Conservation (phyloP, 2,329 filamentous ascomycete genomes). For the Penicillium sp. region DNA sequence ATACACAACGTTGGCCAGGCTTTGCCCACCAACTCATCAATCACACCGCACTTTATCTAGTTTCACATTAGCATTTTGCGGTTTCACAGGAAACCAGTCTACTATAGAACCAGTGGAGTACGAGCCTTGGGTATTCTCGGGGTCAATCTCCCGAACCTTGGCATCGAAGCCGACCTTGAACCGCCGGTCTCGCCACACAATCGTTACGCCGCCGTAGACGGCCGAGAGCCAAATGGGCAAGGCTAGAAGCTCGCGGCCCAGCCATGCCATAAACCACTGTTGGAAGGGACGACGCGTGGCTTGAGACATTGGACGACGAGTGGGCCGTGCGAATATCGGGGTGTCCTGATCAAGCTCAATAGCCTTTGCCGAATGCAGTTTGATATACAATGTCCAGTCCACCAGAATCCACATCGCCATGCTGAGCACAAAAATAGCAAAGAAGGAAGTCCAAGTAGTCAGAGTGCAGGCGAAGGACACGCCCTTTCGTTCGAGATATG, state of each 20-base stretch:
- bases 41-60: slow-evolving; percentile 18
- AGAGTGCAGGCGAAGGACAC: slow-evolving; percentile 47
- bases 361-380: slow-evolving; percentile 67
- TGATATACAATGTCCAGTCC: slow-evolving; percentile 68
- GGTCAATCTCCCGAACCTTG: slow-evolving; percentile 60
- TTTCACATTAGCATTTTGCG: slow-evolving; percentile 3
- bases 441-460: slow-evolving; percentile 64
- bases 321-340: slow-evolving; percentile 62
- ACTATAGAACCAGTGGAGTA: slow-evolving; percentile 17
- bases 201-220: slow-evolving; percentile 78
- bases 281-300: slow-evolving; percentile 53
- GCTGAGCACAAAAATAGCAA: slow-evolving; percentile 59
- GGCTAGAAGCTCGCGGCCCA: slow-evolving; percentile 75
- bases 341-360: slow-evolving; percentile 68
- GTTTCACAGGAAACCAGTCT: slow-evolving; percentile 10
- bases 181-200: slow-evolving; percentile 76
- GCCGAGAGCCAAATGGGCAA: slow-evolving; percentile 88
- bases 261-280: slow-evolving; percentile 76
- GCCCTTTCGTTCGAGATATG: slow-evolving; percentile 48
- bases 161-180: slow-evolving; percentile 83
- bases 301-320: slow-evolving; percentile 39
- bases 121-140: slow-evolving; percentile 19
- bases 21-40: slow-evolving; percentile 9
- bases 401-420: slow-evolving; percentile 66
- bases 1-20: slow-evolving; percentile 6